Evolutionary conservation across 108 stramenopile genomes (phyloP).

Genomic region (Aurantiochytrium sp.): DNA sequence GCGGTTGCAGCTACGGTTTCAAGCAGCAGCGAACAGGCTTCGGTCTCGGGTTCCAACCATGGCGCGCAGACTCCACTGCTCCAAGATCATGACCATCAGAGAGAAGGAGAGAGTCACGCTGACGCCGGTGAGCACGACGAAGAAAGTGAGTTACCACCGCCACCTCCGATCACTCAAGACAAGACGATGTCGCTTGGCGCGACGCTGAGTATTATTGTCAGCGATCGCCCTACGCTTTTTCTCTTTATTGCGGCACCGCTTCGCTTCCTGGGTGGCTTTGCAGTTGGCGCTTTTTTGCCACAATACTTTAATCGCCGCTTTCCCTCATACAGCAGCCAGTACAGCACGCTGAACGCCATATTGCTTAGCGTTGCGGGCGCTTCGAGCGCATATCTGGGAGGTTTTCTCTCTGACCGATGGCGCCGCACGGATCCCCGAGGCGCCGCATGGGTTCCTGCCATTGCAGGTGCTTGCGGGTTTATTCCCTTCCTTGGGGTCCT

Average conservation of each 20-base stretch:
- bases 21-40: background rate
- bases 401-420: background rate
- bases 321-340: background rate
- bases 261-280: background rate
- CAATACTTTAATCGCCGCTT: background rate
- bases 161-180: background rate
- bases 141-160: too few species aligned
- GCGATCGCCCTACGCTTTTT: background rate
- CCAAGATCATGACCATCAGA: too few species aligned
- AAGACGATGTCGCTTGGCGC: background rate
- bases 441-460: background rate
- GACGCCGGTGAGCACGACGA: too few species aligned
- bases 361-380: background rate
- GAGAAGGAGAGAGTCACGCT: too few species aligned
- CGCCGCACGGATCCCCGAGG: background rate
- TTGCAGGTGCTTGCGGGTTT: background rate
- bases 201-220: background rate
- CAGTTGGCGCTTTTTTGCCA: background rate
- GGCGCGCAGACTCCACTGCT: too few species aligned
- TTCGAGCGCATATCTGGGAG: background rate
- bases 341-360: background rate
- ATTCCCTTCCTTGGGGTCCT: slow-evolving; percentile 4
- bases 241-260: background rate
- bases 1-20: background rate
- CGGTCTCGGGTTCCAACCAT: too few species aligned